A percentile compares a stretch with the other conserved stretches of the same genome.
Conservation (phyloP, 306 rosid species). For the Erythrophleum fordii region DNA sequence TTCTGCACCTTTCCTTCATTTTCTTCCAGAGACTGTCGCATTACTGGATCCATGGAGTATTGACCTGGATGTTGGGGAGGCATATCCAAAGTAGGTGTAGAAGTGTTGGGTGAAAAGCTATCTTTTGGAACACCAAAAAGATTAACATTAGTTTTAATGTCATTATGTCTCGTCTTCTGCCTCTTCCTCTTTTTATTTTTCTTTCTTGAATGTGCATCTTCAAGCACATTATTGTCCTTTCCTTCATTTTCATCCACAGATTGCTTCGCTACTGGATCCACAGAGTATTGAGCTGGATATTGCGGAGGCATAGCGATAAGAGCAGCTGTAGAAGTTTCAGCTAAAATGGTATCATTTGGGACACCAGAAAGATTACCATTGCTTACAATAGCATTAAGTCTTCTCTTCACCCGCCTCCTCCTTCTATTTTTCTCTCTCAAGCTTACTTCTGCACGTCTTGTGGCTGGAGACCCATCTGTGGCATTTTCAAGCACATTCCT, state of each 20-base stretch:
- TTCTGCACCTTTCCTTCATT: conserved; percentile 32
- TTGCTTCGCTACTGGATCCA: not conserved
- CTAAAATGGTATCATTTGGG: conserved; percentile 17
- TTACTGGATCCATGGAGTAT: conserved; percentile 35
- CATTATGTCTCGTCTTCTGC: conserved; percentile 23
- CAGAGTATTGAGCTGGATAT: not conserved
- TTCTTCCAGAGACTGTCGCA: conserved; percentile 30
- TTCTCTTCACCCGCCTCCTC: not conserved
- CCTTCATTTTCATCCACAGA: not conserved
- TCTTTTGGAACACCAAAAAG: conserved; percentile 29
- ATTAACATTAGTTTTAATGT: conserved; percentile 32
- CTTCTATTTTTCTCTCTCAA: not conserved
- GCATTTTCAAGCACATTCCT: not conserved
- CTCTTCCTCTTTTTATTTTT: conserved; percentile 31
- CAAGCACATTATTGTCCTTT: not conserved
- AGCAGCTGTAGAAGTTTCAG: conserved; percentile 26
- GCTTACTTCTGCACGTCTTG: not conserved
- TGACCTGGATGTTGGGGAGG: conserved; percentile 38
- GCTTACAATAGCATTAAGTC: not conserved
- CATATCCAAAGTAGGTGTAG: conserved; percentile 26
- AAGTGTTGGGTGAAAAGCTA: conserved; percentile 33
- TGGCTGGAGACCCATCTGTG: not conserved
- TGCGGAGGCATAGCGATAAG: not conserved
- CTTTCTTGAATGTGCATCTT: conserved; percentile 24
- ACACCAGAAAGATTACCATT: not conserved